Conservation (phyloP, 2,329 filamentous ascomycete species). For the Chaetothyriales sp. region DNA sequence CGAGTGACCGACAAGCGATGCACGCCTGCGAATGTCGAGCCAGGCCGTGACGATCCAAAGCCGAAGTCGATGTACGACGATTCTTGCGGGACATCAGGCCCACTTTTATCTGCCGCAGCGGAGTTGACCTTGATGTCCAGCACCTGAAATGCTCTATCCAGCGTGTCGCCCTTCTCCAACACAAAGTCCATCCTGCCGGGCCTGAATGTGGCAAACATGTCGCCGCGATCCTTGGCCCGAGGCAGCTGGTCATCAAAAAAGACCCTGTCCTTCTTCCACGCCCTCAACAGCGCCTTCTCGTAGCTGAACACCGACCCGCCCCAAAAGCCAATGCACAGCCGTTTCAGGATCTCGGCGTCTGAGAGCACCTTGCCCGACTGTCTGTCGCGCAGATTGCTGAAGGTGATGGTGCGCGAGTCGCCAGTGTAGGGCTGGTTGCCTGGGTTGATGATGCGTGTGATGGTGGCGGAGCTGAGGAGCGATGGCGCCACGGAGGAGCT, state of each 20-base stretch:
- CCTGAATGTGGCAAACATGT: neutral
- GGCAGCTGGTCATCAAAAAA: neutral
- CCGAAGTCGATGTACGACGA: neutral
- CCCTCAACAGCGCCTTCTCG: neutral
- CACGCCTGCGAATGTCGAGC: neutral
- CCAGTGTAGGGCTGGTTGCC: neutral
- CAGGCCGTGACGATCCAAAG: neutral
- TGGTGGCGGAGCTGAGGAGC: neutral
- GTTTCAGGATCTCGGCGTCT: neutral
- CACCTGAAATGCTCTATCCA: neutral
- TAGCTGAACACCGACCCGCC: neutral
- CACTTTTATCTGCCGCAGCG: neutral
- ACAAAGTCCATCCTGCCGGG: neutral
- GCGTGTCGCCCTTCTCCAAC: neutral
- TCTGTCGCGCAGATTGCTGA: neutral
- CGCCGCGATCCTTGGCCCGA: neutral
- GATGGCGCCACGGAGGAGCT: neutral
- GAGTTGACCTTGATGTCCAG: neutral
- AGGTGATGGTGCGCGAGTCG: neutral
- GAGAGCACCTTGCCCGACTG: neutral
- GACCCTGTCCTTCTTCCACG: neutral
- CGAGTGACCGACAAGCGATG: neutral
- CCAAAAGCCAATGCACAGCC: neutral
- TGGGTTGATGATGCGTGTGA: neutral
- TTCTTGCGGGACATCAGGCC: neutral